Evolutionary conservation across 306 rosid species (phyloP).

Genomic region (Begonia masoniana): DNA sequence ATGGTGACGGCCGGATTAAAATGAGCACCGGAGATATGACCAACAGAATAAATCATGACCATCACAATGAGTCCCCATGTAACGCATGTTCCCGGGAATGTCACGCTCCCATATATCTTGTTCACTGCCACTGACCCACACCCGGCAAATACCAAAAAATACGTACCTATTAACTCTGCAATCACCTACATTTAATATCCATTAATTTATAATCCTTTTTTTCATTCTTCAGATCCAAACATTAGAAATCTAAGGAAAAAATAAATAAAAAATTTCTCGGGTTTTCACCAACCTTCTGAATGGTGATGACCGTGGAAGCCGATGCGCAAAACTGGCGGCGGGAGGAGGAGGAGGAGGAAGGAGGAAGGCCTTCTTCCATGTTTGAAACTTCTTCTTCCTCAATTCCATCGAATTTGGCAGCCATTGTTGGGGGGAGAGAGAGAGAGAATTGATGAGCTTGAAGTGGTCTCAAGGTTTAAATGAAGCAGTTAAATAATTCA

Average conservation of each 20-base stretch:
- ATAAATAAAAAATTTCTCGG: background rate
- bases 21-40: conserved; percentile 30
- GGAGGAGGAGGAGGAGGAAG: background rate
- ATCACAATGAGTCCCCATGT: conserved; percentile 28
- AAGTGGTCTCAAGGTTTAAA: no score
- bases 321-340: conserved; percentile 5
- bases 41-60: conserved; percentile 25
- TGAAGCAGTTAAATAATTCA: no score
- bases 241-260: background rate
- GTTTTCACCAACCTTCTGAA: conserved; percentile 13
- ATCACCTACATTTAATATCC: conserved; percentile 10
- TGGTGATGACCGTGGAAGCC: conserved; percentile 1
- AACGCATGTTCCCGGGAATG: conserved; percentile 24
- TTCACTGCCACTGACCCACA: conserved; percentile 26
- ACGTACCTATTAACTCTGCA: conserved; percentile 25
- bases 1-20: conserved; percentile 27
- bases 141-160: conserved; percentile 25
- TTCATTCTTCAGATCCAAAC: background rate
- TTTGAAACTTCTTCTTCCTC: conserved; percentile 10
- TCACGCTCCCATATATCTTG: conserved; percentile 13
- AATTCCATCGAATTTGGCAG: background rate
- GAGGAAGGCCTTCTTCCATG: conserved; percentile 13
- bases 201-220: no score
- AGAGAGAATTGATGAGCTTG: no score
- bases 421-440: conserved; percentile 8